Percentiles rank a stretch among this genome's conserved stretches.
These are phyloP conservation scores for Earliella scabrosa DNA, from an alignment of 1,284 basidiomycete genomes.

Conservation along the genomic window DNA sequence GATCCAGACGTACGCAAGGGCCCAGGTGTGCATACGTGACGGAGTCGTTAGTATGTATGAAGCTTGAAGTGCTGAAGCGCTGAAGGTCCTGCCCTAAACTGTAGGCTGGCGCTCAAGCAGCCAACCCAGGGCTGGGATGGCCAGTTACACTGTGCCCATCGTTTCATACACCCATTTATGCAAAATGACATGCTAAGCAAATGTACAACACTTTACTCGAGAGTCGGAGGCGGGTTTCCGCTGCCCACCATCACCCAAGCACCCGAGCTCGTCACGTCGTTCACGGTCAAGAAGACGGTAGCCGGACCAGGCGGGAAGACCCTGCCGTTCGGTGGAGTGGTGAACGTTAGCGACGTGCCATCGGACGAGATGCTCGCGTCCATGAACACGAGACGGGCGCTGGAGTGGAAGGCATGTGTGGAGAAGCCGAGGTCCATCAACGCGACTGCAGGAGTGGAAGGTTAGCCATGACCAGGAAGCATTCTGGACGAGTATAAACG, in stretches of 20 bases:
- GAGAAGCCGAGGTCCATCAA: slow-evolving; percentile 40
- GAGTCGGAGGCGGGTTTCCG: not conserved
- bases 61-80: no score
- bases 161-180: no score
- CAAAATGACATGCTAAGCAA: no score
- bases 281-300: not conserved
- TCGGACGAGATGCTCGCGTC: not conserved
- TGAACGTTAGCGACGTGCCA: not conserved
- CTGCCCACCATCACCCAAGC: not conserved
- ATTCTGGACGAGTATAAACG: not conserved
- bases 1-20: no score
- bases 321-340: not conserved
- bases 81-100: no score
- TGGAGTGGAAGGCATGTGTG: not conserved
- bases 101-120: no score
- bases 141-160: no score
- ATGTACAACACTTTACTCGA: not conserved
- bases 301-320: not conserved
- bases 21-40: no score
- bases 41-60: no score
- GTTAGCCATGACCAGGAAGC: not conserved
- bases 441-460: not conserved
- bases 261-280: not conserved
- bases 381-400: slow-evolving; percentile 1
- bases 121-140: no score